Percentiles rank a stretch among this genome's conserved stretches.
phyloP scores from a whole-genome alignment of 768 basidiomycete genomes.

The Suillus hirtellus region DNA sequence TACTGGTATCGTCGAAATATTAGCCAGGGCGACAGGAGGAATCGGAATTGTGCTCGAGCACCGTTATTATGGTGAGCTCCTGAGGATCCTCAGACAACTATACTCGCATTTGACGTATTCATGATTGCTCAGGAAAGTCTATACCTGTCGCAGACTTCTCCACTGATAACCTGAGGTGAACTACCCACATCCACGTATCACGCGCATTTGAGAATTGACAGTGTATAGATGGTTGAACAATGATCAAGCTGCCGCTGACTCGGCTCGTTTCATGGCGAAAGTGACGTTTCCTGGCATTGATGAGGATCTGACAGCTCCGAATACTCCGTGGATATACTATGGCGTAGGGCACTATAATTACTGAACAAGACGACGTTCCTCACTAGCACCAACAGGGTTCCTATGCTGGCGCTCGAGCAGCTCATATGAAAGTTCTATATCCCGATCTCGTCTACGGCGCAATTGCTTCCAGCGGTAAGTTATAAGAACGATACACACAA shows the following conservation, averaged over 20 bases:
- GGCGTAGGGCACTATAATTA: constrained; percentile 54
- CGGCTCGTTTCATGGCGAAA: constrained; percentile 85
- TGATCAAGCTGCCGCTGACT: constrained; percentile 86
- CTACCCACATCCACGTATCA: not conserved
- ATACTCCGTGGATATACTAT: constrained; percentile 89
- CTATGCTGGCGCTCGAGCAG: constrained; percentile 91
- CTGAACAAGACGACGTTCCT: not conserved
- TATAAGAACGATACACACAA: not conserved
- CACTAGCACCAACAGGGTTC: constrained; percentile 54
- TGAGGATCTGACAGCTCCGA: constrained; percentile 69
- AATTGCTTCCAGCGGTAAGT: constrained; percentile 81
- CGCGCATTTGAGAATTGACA: constrained; percentile 2
- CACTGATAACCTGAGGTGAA: constrained; percentile 77
- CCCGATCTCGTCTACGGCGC: constrained; percentile 88
- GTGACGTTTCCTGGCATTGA: constrained; percentile 73
- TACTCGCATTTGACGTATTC: not conserved
- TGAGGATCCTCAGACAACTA: constrained; percentile 14
- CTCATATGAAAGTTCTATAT: constrained; percentile 86
- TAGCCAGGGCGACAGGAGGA: constrained; percentile 83
- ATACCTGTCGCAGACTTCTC: constrained; percentile 75
- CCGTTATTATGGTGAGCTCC: constrained; percentile 72
- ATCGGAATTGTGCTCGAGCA: constrained; percentile 92
- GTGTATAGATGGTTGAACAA: constrained; percentile 79
- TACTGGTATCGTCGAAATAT: constrained; percentile 83
- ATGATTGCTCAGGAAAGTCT: constrained; percentile 54